A percentile compares a stretch with the other conserved stretches of the same genome.
Evolutionary conservation across 2,329 filamentous ascomycete genomes (phyloP).

Genomic region (Stenocarpella maydis): DNA sequence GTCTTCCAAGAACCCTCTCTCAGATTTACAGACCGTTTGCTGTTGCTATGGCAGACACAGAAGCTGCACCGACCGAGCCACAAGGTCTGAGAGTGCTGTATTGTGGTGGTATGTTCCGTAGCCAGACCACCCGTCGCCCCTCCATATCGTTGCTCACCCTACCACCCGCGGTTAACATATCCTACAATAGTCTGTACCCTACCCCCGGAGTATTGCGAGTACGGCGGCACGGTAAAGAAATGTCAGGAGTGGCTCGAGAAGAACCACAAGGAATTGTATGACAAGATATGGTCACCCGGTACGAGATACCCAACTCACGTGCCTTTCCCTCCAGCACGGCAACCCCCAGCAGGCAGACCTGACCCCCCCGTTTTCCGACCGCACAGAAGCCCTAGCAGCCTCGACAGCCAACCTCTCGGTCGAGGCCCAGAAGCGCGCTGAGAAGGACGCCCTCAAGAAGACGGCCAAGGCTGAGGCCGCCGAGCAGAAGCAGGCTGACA

Average conservation of each 20-base stretch:
- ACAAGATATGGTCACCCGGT: slow-evolving; percentile 87
- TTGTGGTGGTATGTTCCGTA: slow-evolving; percentile 62
- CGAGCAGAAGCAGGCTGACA: slow-evolving; percentile 83
- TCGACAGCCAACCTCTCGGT: slow-evolving; percentile 87
- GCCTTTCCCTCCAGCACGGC: slow-evolving; percentile 3
- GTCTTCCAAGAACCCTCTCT: not conserved
- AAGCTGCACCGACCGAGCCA: slow-evolving; percentile 53
- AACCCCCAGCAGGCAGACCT: not conserved
- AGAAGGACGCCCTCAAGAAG: slow-evolving; percentile 97
- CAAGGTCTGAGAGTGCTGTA: slow-evolving; percentile 63
- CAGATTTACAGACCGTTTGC: slow-evolving; percentile 25
- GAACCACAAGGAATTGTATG: slow-evolving; percentile 77
- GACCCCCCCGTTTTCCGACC: slow-evolving; percentile 11
- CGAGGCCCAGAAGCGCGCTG: slow-evolving; percentile 91
- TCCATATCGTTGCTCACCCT: slow-evolving; percentile 12
- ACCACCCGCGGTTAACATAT: slow-evolving; percentile 33
- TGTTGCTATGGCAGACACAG: slow-evolving; percentile 62
- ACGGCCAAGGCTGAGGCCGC: slow-evolving; percentile 90
- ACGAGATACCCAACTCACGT: slow-evolving; percentile 36
- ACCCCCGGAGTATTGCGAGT: slow-evolving; percentile 92
- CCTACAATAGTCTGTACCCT: slow-evolving; percentile 64
- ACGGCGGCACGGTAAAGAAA: slow-evolving; percentile 94
- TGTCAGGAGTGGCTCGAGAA: slow-evolving; percentile 95
- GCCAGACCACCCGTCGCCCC: slow-evolving; percentile 30
- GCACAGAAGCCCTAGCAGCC: slow-evolving; percentile 78